These are phyloP conservation scores for Cyamopsis tetragonoloba DNA, from an alignment of 306 rosid genomes.

Conservation along the genomic window DNA sequence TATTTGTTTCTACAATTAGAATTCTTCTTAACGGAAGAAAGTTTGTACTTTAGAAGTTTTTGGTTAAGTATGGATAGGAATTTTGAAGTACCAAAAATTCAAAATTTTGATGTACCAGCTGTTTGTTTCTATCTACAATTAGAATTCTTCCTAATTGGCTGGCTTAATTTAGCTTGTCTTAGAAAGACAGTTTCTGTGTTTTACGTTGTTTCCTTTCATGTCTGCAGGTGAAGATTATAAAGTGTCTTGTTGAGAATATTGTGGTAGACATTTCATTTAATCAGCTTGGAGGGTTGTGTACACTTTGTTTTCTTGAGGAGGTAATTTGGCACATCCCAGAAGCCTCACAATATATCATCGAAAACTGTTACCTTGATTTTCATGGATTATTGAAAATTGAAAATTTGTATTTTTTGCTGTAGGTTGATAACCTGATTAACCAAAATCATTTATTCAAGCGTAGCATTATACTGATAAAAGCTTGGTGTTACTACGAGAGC, in stretches of 20 bases:
- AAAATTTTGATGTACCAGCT: neutral
- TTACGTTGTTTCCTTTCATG: constrained; percentile 11
- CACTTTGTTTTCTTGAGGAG: constrained; percentile 98
- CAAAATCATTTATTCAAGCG: constrained; percentile 96
- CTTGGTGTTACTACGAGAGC: constrained; percentile 99
- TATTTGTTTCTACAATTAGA: neutral
- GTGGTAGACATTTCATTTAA: constrained; percentile 98
- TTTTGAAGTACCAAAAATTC: neutral
- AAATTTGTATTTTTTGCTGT: constrained; percentile 30
- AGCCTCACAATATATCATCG: constrained; percentile 7
- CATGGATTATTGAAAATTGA: constrained; percentile 24
- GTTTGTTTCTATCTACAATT: neutral
- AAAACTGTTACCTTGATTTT: neutral
- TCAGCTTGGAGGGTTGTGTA: constrained; percentile 98
- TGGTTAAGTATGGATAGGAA: neutral
- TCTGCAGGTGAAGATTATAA: constrained; percentile 87
- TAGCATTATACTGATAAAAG: constrained; percentile 92
- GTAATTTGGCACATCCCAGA: constrained; percentile 41
- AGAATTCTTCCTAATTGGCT: neutral
- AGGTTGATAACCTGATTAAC: constrained; percentile 88
- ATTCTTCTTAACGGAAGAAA: no score
- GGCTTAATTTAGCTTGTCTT: neutral
- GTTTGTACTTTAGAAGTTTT: neutral
- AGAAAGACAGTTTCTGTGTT: neutral
- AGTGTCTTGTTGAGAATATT: constrained; percentile 97